Conservation (phyloP, 2,329 filamentous ascomycete species). For the Chlorencoelia australis region DNA sequence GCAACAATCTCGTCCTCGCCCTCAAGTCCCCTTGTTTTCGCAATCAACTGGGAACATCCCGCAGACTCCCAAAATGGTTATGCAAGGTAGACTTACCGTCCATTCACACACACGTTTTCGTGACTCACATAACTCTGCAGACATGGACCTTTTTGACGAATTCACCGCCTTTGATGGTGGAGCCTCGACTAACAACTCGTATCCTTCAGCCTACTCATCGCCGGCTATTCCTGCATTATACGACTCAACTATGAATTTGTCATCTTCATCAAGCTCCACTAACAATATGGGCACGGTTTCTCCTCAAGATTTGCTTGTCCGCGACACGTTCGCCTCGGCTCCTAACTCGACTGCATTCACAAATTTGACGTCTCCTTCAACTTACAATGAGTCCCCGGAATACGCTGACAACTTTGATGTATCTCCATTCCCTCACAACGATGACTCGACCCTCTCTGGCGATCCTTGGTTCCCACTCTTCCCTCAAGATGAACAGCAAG, state of each 20-base stretch:
- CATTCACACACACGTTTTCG: slow-evolving; percentile 10
- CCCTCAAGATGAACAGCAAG: slow-evolving; percentile 41
- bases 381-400: slow-evolving; percentile 66
- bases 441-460: too few species aligned
- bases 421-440: slow-evolving; percentile 61
- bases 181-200: slow-evolving; percentile 21
- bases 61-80: slow-evolving; percentile 40
- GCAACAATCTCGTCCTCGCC: slow-evolving; percentile 43
- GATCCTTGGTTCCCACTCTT: slow-evolving; percentile 70
- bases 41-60: slow-evolving; percentile 46
- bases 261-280: slow-evolving; percentile 33
- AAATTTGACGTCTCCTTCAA: slow-evolving; percentile 75
- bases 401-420: slow-evolving; percentile 62
- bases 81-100: slow-evolving; percentile 39
- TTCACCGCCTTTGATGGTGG: slow-evolving; percentile 43
- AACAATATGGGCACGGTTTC: slow-evolving; percentile 64
- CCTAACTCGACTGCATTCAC: slow-evolving; percentile 77
- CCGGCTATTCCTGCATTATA: slow-evolving; percentile 34
- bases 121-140: slow-evolving; percentile 31
- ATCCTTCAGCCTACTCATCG: slow-evolving; percentile 23
- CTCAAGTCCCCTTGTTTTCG: slow-evolving; percentile 63
- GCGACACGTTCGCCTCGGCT: slow-evolving; percentile 60
- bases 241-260: slow-evolving; percentile 35
- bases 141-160: slow-evolving; percentile 46
- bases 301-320: slow-evolving; percentile 68